These are phyloP conservation scores for Coccomyxa subellipsoidea DNA, from an alignment of 163 green algal genomes.

Conservation along the genomic window DNA sequence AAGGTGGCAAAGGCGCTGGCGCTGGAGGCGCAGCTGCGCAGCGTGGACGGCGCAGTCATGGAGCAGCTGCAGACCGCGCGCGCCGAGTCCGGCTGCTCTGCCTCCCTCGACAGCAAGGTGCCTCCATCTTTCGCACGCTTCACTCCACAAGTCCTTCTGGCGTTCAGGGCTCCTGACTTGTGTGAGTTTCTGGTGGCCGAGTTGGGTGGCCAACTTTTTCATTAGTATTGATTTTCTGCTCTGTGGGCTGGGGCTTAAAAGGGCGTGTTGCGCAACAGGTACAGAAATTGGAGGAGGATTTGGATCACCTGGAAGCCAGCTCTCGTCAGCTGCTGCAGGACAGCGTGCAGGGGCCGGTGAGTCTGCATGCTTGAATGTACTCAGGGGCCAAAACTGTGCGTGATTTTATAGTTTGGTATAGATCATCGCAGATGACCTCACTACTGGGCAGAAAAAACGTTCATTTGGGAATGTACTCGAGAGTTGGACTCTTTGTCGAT, in stretches of 20 bases:
- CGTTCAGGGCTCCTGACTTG: no score
- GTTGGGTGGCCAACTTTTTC: no score
- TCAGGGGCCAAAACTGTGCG: not conserved
- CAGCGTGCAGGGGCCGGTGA: not conserved
- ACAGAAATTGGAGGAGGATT: not conserved
- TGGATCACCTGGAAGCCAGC: slow-evolving; percentile 3
- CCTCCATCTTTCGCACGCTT: not conserved
- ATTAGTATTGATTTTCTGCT: no score
- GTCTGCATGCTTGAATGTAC: not conserved
- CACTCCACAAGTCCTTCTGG: no score
- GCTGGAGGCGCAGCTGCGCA: not conserved
- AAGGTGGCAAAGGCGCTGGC: slow-evolving; percentile 1
- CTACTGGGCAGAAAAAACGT: no score
- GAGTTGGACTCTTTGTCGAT: no score
- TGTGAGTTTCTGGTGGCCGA: no score
- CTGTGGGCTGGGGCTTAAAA: no score
- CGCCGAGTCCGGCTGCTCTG: not conserved
- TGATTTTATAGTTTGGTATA: no score
- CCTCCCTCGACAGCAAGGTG: slow-evolving; percentile 1
- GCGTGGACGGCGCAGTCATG: slow-evolving; percentile 10
- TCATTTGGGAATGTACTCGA: no score
- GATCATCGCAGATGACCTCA: no score
- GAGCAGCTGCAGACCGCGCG: slow-evolving; percentile 3
- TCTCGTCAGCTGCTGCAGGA: not conserved
- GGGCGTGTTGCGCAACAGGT: not conserved